A percentile compares a stretch with the other conserved stretches of the same genome.
Conservation (phyloP, 176 grass and related monocot species). For the Triticum turgidum region DNA sequence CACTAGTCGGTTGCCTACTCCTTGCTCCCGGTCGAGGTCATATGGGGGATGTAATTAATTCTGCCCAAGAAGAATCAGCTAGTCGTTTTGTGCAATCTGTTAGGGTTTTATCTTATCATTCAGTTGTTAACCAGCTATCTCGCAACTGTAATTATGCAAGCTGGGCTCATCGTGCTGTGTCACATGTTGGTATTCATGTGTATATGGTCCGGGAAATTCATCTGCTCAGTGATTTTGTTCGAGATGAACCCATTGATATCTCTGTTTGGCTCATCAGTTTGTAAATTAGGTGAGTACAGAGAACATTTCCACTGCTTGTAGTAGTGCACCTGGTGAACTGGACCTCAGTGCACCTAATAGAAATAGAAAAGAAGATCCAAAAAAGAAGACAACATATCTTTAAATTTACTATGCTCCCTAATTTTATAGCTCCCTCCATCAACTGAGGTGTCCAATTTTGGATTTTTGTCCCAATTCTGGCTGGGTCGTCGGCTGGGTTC, state of each 20-base stretch:
- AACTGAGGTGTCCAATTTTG: too few relatives aligned
- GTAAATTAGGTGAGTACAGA: background rate
- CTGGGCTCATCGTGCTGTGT: background rate
- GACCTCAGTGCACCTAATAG: background rate
- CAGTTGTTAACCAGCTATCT: background rate
- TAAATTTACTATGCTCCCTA: too few relatives aligned
- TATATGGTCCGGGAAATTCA: background rate
- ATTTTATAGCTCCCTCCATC: too few relatives aligned
- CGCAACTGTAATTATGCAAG: conserved; percentile 16
- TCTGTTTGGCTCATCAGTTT: background rate
- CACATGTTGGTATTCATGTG: conserved; percentile 1
- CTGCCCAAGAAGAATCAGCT: background rate
- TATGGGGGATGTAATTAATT: conserved; percentile 11
- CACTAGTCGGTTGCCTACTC: background rate
- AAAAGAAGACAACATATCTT: background rate
- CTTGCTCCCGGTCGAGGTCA: background rate
- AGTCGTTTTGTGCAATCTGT: conserved; percentile 1
- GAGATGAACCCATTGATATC: background rate
- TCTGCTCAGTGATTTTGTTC: background rate
- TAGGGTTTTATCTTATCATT: conserved; percentile 16
- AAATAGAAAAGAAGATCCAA: background rate
- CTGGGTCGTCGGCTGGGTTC: too few relatives aligned
- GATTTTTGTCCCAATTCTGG: too few relatives aligned
- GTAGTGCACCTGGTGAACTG: background rate
- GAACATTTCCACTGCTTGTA: background rate